Conservation (phyloP, 495 filamentous ascomycete species). For the Alectoria sarmentosa region DNA sequence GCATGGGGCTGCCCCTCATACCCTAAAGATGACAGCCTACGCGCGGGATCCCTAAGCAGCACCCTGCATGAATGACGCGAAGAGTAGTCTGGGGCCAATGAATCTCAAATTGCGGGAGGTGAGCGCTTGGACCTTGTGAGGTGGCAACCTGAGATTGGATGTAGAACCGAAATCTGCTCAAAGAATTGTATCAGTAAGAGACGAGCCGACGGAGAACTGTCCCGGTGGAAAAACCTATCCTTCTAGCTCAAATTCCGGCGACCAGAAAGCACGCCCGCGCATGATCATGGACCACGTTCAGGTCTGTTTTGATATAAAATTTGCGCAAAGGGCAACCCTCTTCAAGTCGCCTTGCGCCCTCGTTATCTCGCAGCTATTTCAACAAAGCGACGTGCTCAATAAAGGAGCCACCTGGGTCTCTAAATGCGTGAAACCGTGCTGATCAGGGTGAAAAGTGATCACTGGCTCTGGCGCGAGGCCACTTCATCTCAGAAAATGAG, state of each 20-base stretch:
- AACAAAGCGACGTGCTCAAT: not conserved
- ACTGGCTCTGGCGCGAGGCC: not conserved
- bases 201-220: no score
- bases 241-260: no score
- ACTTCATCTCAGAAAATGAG: not conserved
- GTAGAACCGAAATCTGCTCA: not conserved
- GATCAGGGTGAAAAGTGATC: not conserved
- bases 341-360: not conserved
- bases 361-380: not conserved
- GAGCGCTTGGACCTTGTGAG: not conserved
- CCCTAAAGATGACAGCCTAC: not conserved
- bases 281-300: not conserved
- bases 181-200: no score
- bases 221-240: not conserved
- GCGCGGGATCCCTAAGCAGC: not conserved
- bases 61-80: not conserved
- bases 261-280: not conserved
- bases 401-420: not conserved
- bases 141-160: not conserved
- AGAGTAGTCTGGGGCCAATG: not conserved
- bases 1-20: conserved; percentile 1
- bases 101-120: not conserved
- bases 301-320: not conserved
- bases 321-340: not conserved
- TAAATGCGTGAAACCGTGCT: not conserved